Evolutionary conservation across 2,329 filamentous ascomycete genomes (phyloP), one percentile per base, ranked within the genome.

Genomic region (Sclerotiophoma versabilis): DNA sequence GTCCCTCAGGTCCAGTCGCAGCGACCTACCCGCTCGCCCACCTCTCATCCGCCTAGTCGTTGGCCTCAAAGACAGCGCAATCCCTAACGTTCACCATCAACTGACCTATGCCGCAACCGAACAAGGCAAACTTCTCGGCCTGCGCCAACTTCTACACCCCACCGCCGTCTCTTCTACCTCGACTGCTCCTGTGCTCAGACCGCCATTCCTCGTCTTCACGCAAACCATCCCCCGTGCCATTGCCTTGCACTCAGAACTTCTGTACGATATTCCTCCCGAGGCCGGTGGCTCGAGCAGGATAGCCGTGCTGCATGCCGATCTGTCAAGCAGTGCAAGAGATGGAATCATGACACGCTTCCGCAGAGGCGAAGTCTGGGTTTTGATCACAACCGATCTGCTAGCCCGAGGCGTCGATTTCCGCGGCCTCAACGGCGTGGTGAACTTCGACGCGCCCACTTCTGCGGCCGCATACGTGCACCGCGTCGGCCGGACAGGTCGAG

Each of bases 381-480:
- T 99, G 29, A 95, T 99, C 72, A 98, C 95, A 0, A 99, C 95
- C 0, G 95, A 99, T 71, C 84, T 99, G 7, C 82, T 99, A 10
- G 90, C 93, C 14, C 90, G 95, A 27, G 95, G 95, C 17, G 88
- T 99, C 33, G 95, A 99, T 75, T 97, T 99, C 78, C 87, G 90
- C 8, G 95, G 95, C 43, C 88, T 99, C 59, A 97, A 97, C 68
- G 92, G 93, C 38, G 93, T 99, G 0, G 90, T 99, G 45, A 99
- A 98, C 77, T 99, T 97, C 77, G 95, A 99, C 74, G 92, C 97
- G 8, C 95, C 95, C 0, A 91, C 88, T n/a, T 93, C 90, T 0
- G 89, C 90, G 5, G 93, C 93, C 0, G 87, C 87, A 1, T 99
- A 99, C 71, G 90, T 99, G 6, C 95, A 99, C 76, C 90, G 95